These are phyloP conservation scores for Iodosphaeria phyllophila DNA, from an alignment of 2,329 filamentous ascomycete species.

Conservation along the genomic window DNA sequence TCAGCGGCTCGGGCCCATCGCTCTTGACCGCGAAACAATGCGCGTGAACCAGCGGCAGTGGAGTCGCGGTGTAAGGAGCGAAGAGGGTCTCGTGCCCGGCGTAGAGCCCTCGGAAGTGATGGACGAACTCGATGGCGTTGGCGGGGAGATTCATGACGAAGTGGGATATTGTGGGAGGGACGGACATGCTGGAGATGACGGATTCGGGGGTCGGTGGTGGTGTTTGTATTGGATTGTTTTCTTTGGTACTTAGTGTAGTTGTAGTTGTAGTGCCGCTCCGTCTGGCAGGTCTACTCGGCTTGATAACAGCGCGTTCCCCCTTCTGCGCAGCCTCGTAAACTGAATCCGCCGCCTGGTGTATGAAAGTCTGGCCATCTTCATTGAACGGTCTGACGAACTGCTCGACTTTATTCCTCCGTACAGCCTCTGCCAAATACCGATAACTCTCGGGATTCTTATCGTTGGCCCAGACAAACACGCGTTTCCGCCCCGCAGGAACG, in stretches of 20 bases:
- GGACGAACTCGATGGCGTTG: constrained; percentile 68
- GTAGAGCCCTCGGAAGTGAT: constrained; percentile 62
- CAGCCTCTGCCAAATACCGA: constrained; percentile 48
- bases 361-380: constrained; percentile 66
- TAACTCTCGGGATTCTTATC: constrained; percentile 89
- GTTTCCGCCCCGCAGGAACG: constrained; percentile 73
- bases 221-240: no score
- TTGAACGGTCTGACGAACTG: constrained; percentile 66
- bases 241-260: no score
- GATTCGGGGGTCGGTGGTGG: constrained; percentile 8
- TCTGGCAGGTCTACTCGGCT: constrained; percentile 14
- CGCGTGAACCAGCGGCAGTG: constrained; percentile 73
- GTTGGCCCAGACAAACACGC: constrained; percentile 89
- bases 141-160: constrained; percentile 98
- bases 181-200: constrained; percentile 25
- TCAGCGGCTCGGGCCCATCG: constrained; percentile 47
- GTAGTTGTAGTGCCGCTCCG: constrained; percentile 15
- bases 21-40: constrained; percentile 83
- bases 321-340: constrained; percentile 31
- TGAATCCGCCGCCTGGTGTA: constrained; percentile 46
- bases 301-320: constrained; percentile 36
- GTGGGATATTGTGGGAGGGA: constrained; percentile 69
- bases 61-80: constrained; percentile 32
- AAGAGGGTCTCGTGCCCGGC: constrained; percentile 50
- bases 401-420: constrained; percentile 58